These are phyloP conservation scores for Lactarius sanguifluus DNA, from an alignment of 768 basidiomycete species.

Conservation along the genomic window DNA sequence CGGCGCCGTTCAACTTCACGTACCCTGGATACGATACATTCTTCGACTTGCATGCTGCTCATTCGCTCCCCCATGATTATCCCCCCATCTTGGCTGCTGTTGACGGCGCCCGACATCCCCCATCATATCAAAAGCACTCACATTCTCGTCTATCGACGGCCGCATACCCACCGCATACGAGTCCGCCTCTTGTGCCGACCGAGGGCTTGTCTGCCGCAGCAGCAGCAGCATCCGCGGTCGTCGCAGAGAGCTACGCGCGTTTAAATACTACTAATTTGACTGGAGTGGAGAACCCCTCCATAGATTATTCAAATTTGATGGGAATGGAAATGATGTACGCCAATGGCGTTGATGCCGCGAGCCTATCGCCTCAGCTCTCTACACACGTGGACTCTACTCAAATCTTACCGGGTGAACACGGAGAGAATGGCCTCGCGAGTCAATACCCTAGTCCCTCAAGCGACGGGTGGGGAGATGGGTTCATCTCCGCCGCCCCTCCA, in stretches of 20 bases:
- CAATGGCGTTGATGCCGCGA: conserved; percentile 44
- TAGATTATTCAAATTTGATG: conserved; percentile 68
- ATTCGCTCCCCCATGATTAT: conserved; percentile 35
- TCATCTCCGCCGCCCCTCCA: conserved; percentile 67
- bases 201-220: conserved; percentile 67
- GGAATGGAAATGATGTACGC: conserved; percentile 66
- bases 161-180: conserved; percentile 40
- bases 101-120: conserved; percentile 29
- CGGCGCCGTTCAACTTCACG: conserved; percentile 69
- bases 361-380: conserved; percentile 46
- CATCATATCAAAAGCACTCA: conserved; percentile 31
- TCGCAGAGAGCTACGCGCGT: conserved; percentile 73
- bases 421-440: conserved; percentile 44
- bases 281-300: conserved; percentile 51
- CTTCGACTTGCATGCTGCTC: conserved; percentile 46
- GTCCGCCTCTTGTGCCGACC: conserved; percentile 35
- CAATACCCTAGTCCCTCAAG: conserved; percentile 79
- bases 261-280: conserved; percentile 54
- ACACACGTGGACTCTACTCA: conserved; percentile 94
- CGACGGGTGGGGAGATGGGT: conserved; percentile 69
- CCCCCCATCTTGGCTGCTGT: conserved; percentile 34
- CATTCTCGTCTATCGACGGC: conserved; percentile 34
- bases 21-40: conserved; percentile 59
- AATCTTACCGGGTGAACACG: conserved; percentile 54
- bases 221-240: conserved; percentile 50